Evolutionary conservation across 768 basidiomycete genomes (phyloP).

Genomic region (Phanerochaete carnosa): DNA sequence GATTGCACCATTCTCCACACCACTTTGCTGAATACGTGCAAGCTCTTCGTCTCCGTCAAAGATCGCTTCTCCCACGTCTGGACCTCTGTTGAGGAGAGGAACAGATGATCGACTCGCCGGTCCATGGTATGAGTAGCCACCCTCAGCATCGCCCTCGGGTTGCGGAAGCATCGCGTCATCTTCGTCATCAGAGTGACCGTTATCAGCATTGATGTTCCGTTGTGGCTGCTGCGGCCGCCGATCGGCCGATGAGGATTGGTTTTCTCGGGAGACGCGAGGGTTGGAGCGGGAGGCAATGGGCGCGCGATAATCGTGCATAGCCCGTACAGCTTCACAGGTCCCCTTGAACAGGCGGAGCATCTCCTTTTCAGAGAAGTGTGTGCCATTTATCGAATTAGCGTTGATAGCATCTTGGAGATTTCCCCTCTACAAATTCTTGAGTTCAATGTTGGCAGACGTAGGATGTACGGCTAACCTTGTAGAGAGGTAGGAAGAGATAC

Average conservation of each 20-base stretch:
- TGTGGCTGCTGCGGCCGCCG: conserved; percentile 21
- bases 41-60: conserved; percentile 82
- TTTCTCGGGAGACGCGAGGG: conserved; percentile 17
- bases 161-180: conserved; percentile 72
- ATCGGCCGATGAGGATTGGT: conserved; percentile 22
- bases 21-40: conserved; percentile 38
- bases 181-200: conserved; percentile 46
- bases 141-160: conserved; percentile 71
- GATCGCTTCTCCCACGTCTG: conserved; percentile 53
- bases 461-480: conserved; percentile 53
- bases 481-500: conserved; percentile 93
- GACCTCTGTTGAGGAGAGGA: conserved; percentile 54
- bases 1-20: conserved; percentile 31
- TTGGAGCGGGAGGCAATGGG: conserved; percentile 32
- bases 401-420: conserved; percentile 97
- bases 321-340: conserved; percentile 89
- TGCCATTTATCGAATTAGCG: conserved; percentile 75
- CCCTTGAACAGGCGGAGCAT: conserved; percentile 91
- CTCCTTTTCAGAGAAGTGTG: conserved; percentile 82
- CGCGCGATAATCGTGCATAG: conserved; percentile 88
- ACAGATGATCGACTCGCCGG: conserved; percentile 30
- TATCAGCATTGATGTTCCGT: conserved; percentile 31
- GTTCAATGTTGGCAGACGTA: conserved; percentile 1
- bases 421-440: conserved; percentile 53
- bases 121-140: conserved; percentile 67